Base-by-base conservation (phyloP, 495 filamentous ascomycete genomes). In the Penicillium lagena region DNA sequence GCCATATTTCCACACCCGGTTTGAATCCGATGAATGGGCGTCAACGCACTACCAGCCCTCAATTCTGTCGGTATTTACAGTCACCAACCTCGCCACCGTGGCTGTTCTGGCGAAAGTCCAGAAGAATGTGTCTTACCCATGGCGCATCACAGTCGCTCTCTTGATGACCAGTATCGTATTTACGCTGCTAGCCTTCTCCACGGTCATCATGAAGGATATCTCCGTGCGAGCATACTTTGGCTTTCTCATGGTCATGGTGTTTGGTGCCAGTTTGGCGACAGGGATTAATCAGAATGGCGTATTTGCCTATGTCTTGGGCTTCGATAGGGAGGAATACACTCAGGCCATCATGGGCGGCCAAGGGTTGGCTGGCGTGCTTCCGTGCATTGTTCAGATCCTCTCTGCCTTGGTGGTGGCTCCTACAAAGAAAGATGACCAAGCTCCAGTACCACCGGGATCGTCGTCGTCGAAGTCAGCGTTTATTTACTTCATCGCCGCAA, bases 341-440 rank as follows among this genome's bases (percentile, higher is more conserved):
- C 90, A 96, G 63, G 93, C 84, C 13, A 90, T 97, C 62, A 97
- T 99, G 94, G 81, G 82, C 17, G 93, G 93, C 8, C 93, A 99
- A 62, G 94, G 82, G 12, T 72, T 97, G 7, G 90, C 93, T 1
- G 93, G 93, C 29, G 90, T 99, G 4, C 73, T 97, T 11, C 94
- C 93, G 0, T 86, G 86, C 35, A 76, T 96, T 44, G 86, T 86
- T 0, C 91, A 80, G 55, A 93, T 96, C 50, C 55, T 87, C 33
- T 86, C 89, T 2, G 87, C 91, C 28, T 71, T 97, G 29, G 77
- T 80, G 0, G 77, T 90, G 10, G 74, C 82, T 0, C 50, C 49
- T 32, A 46, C 54, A 39, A 49, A 35, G 32, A 46, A 29, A 15
- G 35, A 30, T 12, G 14, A 42, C 10, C 35, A 43, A 7, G 49